These are phyloP conservation scores for Hypoxylon sp. DNA, from an alignment of 2,329 filamentous ascomycete genomes.

Conservation along the genomic window DNA sequence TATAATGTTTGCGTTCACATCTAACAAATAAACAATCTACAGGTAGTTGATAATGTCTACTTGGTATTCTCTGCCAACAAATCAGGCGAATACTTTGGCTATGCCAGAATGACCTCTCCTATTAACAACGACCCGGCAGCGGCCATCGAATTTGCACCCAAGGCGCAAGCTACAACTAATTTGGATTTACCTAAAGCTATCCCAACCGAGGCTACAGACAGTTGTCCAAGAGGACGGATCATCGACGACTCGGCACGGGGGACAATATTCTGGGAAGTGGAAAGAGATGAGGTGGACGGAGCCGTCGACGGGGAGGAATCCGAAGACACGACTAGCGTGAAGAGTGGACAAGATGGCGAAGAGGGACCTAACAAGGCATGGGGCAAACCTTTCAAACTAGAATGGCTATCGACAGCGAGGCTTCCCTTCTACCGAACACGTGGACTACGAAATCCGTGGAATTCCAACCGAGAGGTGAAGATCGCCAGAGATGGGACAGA, in stretches of 20 bases:
- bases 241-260: constrained; percentile 94
- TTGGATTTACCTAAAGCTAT: constrained; percentile 81
- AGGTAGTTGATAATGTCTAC: constrained; percentile 86
- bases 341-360: constrained; percentile 51
- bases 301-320: constrained; percentile 46
- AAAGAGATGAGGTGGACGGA: constrained; percentile 62
- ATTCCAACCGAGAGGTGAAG: constrained; percentile 93
- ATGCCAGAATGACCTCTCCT: constrained; percentile 86
- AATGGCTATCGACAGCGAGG: constrained; percentile 85
- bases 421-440: constrained; percentile 90
- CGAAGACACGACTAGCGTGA: constrained; percentile 44
- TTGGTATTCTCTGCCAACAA: constrained; percentile 97
- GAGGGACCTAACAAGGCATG: constrained; percentile 69
- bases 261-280: constrained; percentile 95
- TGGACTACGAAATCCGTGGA: constrained; percentile 91
- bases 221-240: constrained; percentile 82
- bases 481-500: constrained; percentile 96
- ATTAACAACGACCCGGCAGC: constrained; percentile 80
- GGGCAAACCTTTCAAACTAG: constrained; percentile 90
- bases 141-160: constrained; percentile 74
- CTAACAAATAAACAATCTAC: constrained; percentile 22
- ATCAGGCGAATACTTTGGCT: constrained; percentile 96
- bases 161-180: constrained; percentile 65
- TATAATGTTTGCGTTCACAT: background rate
- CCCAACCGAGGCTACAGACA: constrained; percentile 78